These are phyloP conservation scores for Brassica cretica DNA, from an alignment of 345 rosid genomes.

Conservation along the genomic window DNA sequence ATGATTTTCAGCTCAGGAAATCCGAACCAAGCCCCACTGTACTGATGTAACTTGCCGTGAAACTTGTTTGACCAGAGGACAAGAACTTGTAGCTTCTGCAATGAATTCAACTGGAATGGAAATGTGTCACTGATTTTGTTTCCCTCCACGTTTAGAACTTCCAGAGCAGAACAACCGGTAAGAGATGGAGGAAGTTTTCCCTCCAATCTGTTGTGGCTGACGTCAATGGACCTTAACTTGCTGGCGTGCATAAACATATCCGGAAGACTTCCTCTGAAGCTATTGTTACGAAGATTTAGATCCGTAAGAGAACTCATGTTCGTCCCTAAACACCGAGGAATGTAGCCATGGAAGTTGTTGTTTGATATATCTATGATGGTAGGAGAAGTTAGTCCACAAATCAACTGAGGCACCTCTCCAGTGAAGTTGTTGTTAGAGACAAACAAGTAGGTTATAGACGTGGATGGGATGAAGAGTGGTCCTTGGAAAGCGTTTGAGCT, in stretches of 20 bases:
- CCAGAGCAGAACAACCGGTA: not conserved
- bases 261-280: not conserved
- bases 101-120: not conserved
- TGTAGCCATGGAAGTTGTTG: constrained; percentile 9
- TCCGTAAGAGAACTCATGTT: not conserved
- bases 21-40: not conserved
- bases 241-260: not conserved
- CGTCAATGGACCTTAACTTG: not conserved
- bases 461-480: constrained; percentile 3
- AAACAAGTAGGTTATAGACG: not conserved
- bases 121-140: not conserved
- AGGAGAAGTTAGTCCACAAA: not conserved
- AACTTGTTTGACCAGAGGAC: not conserved
- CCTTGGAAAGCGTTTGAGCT: constrained; percentile 9
- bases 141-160: not conserved
- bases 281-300: constrained; percentile 1
- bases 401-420: not conserved
- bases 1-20: constrained; percentile 3
- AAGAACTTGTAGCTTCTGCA: constrained; percentile 12
- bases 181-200: constrained; percentile 3
- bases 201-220: not conserved
- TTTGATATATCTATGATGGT: not conserved
- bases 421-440: not conserved
- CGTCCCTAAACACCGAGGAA: constrained; percentile 2
- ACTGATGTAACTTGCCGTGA: constrained; percentile 9